Evolutionary conservation across 371 early-diverging fungal genomes (phyloP).

Genomic region (Rhizopus microsporus): DNA sequence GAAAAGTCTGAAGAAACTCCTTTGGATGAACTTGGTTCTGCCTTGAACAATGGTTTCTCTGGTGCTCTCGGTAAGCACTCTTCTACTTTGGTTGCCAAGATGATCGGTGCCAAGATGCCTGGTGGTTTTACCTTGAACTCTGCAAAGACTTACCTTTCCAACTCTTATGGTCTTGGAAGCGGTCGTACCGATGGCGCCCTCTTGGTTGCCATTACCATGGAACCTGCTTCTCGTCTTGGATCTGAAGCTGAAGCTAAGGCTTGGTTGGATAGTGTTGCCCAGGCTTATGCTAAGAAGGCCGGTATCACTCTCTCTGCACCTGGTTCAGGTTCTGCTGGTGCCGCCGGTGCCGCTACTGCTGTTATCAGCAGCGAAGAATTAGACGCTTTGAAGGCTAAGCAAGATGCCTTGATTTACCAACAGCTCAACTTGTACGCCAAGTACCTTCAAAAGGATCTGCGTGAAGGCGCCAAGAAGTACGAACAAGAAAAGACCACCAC

Average conservation of each 20-base stretch:
- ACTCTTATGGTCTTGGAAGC: constrained; percentile 83
- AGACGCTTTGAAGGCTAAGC: constrained; percentile 79
- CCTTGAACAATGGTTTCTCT: constrained; percentile 63
- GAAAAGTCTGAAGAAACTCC: constrained; percentile 94
- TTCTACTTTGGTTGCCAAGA: constrained; percentile 74
- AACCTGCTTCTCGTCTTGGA: constrained; percentile 82
- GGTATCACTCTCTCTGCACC: constrained; percentile 74
- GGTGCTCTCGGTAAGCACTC: constrained; percentile 88
- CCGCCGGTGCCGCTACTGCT: constrained; percentile 64
- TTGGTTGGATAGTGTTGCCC: constrained; percentile 83
- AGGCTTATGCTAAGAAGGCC: constrained; percentile 78
- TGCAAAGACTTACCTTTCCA: constrained; percentile 73
- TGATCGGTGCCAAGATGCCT: constrained; percentile 92
- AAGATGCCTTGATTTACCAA: constrained; percentile 76
- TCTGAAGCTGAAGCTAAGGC: constrained; percentile 86
- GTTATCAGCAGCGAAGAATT: constrained; percentile 91
- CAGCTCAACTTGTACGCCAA: constrained; percentile 89
- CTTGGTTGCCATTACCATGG: constrained; percentile 83
- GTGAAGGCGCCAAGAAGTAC: constrained; percentile 74
- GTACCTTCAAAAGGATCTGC: constrained; percentile 86
- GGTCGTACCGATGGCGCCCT: constrained; percentile 83
- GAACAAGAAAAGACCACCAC: constrained; percentile 70
- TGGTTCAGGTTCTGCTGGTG: constrained; percentile 58
- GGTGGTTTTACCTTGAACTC: constrained; percentile 86
- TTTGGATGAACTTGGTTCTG: constrained; percentile 78